Evolutionary conservation across 148 eudicot species (phyloP).

Genomic region (Camellia sinensis): DNA sequence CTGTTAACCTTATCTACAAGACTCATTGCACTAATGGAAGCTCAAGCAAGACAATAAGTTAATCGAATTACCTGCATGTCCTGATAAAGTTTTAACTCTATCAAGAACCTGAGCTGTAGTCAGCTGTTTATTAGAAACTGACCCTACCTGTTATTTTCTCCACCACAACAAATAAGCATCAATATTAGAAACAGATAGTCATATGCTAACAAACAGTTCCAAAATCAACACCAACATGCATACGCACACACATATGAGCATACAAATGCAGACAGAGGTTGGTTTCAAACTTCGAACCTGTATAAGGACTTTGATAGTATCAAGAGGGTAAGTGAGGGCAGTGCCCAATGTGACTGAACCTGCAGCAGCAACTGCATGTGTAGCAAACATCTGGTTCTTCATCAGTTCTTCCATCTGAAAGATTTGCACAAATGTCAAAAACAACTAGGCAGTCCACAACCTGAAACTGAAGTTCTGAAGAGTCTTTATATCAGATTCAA

Average conservation of each 20-base stretch:
- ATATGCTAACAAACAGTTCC: not conserved
- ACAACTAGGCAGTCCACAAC: not conserved
- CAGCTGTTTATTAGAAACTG: constrained; percentile 50
- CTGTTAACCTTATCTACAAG: not conserved
- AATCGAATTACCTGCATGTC: constrained; percentile 55
- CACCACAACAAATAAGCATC: not conserved
- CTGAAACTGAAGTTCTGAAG: no score
- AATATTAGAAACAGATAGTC: not conserved
- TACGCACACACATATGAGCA: no score
- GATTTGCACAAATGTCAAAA: constrained; percentile 9
- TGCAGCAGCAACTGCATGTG: constrained; percentile 68
- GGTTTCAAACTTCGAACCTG: constrained; percentile 36
- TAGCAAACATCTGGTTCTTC: constrained; percentile 60
- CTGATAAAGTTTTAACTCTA: constrained; percentile 59
- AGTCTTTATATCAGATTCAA: no score
- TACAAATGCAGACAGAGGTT: no score
- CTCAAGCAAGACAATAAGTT: not conserved
- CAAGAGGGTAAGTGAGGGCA: constrained; percentile 67
- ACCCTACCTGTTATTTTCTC: constrained; percentile 50
- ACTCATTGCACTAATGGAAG: not conserved
- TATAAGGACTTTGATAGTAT: constrained; percentile 66
- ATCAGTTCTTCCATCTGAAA: constrained; percentile 63
- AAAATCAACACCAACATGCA: not conserved
- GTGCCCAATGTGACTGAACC: constrained; percentile 61
- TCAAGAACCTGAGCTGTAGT: constrained; percentile 50